Percentiles rank a stretch among this genome's conserved stretches.
phyloP scores from a whole-genome alignment of 1,139 yeast species.

The Saccharomyces pastorianus region DNA sequence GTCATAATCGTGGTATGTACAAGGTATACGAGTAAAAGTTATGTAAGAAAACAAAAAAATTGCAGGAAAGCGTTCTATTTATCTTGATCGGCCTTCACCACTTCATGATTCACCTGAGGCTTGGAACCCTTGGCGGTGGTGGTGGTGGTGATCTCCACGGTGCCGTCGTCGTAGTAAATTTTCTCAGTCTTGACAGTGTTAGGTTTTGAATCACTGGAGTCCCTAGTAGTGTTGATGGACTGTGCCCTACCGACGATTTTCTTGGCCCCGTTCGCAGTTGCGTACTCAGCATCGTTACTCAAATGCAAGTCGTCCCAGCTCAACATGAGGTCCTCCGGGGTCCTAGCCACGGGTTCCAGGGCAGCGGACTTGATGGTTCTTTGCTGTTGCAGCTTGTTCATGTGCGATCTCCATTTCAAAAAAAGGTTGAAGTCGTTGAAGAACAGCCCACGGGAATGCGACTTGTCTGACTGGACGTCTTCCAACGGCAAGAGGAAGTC shows the following conservation, averaged over 20 bases:
- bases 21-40: background rate
- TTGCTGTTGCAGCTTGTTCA: slow-evolving; percentile 33
- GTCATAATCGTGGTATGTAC: background rate
- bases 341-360: slow-evolving; percentile 22
- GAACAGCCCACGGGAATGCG: slow-evolving; percentile 37
- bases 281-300: background rate
- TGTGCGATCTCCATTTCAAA: slow-evolving; percentile 52
- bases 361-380: slow-evolving; percentile 31
- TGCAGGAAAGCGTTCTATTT: background rate
- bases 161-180: slow-evolving; percentile 61
- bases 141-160: slow-evolving; percentile 36
- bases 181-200: slow-evolving; percentile 46
- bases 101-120: background rate
- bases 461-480: slow-evolving; percentile 35
- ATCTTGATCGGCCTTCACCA: background rate
- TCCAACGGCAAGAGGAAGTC: slow-evolving; percentile 43
- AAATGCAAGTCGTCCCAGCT: slow-evolving; percentile 1
- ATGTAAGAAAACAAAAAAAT: background rate
- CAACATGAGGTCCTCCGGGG: slow-evolving; percentile 31
- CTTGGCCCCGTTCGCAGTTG: slow-evolving; percentile 24
- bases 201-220: slow-evolving; percentile 46
- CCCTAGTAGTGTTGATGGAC: slow-evolving; percentile 35
- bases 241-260: slow-evolving; percentile 45
- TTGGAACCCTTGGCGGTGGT: background rate
- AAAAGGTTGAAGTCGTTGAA: slow-evolving; percentile 59